Percentiles rank a stretch among this genome's conserved stretches.
Evolutionary conservation across 2,329 filamentous ascomycete genomes (phyloP).

Genomic region (Sporothrix sp.): DNA sequence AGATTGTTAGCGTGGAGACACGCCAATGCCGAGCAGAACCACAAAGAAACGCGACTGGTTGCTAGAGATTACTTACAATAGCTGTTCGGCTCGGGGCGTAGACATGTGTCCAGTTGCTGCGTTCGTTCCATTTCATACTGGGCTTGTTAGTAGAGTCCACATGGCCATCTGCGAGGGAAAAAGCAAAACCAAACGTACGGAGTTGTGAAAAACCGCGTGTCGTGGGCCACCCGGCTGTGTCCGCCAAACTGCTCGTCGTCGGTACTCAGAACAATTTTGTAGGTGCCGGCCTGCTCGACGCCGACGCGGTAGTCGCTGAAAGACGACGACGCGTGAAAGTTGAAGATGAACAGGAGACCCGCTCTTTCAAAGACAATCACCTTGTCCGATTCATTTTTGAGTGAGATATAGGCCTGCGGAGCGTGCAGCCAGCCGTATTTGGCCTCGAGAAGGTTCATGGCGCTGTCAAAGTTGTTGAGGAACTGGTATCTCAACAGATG

Average conservation of each 20-base stretch:
- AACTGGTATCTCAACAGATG: slow-evolving; percentile 75
- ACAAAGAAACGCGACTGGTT: background rate
- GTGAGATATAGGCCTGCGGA: slow-evolving; percentile 78
- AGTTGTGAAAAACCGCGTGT: slow-evolving; percentile 86
- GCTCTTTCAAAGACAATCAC: slow-evolving; percentile 91
- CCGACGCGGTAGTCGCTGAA: slow-evolving; percentile 91
- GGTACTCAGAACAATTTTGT: slow-evolving; percentile 74
- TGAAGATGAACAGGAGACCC: slow-evolving; percentile 87
- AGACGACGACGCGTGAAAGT: slow-evolving; percentile 78
- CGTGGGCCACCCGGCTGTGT: slow-evolving; percentile 63
- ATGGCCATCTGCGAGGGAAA: no score
- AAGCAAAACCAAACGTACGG: slow-evolving; percentile 29
- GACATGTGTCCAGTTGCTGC: slow-evolving; percentile 84
- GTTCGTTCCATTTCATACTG: slow-evolving; percentile 70
- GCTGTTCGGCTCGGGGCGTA: slow-evolving; percentile 81
- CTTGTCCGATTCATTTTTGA: slow-evolving; percentile 92
- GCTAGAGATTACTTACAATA: slow-evolving; percentile 48
- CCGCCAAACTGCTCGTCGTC: slow-evolving; percentile 74
- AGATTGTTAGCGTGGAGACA: slow-evolving; percentile 5
- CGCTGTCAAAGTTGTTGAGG: slow-evolving; percentile 85
- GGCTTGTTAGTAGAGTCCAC: slow-evolving; percentile 5
- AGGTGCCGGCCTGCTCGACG: slow-evolving; percentile 74
- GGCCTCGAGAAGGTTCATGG: slow-evolving; percentile 80
- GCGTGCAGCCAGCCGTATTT: slow-evolving; percentile 87
- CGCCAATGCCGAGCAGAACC: background rate